Evolutionary conservation across 129 eudicot genomes (phyloP).

Genomic region (Centella asiatica): DNA sequence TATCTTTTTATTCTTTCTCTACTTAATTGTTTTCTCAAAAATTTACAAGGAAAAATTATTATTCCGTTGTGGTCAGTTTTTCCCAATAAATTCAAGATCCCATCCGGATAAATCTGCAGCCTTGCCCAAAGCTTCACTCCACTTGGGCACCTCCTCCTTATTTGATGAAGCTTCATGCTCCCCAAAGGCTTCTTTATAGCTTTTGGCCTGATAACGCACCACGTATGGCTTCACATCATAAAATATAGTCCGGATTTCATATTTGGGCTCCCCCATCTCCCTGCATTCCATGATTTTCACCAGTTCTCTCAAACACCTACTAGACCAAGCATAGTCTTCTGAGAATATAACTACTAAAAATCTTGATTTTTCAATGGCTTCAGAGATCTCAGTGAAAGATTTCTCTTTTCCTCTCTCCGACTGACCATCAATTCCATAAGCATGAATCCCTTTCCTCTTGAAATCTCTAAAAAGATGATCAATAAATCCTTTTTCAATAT

Average conservation of each 20-base stretch:
- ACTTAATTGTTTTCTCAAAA: too few relatives aligned
- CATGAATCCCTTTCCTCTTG: constrained; percentile 1
- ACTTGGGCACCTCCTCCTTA: not conserved
- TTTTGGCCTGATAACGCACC: not conserved
- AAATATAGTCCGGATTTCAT: not conserved
- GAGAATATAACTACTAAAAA: not conserved
- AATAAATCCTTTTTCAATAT: not conserved
- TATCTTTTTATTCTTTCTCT: too few relatives aligned
- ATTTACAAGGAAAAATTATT: too few relatives aligned
- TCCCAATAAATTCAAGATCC: not conserved
- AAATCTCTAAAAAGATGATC: constrained; percentile 10
- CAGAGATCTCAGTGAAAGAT: not conserved
- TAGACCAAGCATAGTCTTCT: not conserved
- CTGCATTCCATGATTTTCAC: not conserved
- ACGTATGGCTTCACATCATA: constrained; percentile 2
- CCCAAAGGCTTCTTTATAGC: not conserved
- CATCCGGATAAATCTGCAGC: constrained; percentile 1
- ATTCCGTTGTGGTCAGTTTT: too few relatives aligned
- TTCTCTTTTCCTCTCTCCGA: not conserved
- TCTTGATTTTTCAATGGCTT: constrained; percentile 2
- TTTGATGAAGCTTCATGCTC: not conserved
- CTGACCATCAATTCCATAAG: not conserved
- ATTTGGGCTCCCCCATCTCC: not conserved
- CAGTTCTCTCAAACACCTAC: not conserved
- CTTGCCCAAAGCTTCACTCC: constrained; percentile 1